Evolutionary conservation across 139 green algal genomes (phyloP), one percentile per base, ranked within the genome.

Genomic region (Coelastrella sp.): DNA sequence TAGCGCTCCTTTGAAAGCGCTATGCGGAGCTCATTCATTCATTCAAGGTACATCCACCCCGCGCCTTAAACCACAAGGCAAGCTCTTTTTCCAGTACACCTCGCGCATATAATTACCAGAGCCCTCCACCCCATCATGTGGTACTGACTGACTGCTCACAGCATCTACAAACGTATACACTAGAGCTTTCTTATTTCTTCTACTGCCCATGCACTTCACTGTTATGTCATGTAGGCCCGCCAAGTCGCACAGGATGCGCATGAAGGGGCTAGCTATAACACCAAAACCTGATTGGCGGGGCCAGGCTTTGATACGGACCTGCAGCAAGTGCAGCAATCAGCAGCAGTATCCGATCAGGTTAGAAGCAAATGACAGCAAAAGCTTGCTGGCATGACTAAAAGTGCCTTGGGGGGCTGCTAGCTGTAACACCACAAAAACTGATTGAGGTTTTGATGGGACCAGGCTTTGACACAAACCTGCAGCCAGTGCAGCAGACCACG

Each of bases 101-200:
- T 96, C 94, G 10, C 94, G 73, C 23, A 94, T 68, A 80, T 96
- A 96, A 75, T 94, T 90, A 5, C 94, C 94, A 11, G 32, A 94
- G 79, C 92, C 94, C 87, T 96, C 94, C 20, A 96, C 90, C 4
- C 94, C 94, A 60, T 95, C 92, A 88, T 95, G 91, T 14, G 94
- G 91, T 57, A 91, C 80, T 7, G 68, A 92, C 81, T 96, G 94
- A 61, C 79, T 87, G 13, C 78, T 80, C 32, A 93, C 20, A 20
- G 86, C 92, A 60, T 90, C 85, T 59, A 92, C 68, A 54, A 92
- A 86, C 5, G 54, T 16, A 20, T 85, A 75, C 76, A 92, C 65
- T 32, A 92, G 19, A 57, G 74, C 80, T 16, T 58, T 19, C 66
- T 92, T 88, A 86, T 93, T 93, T 2, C 59, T 79, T 4, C 73